Base-by-base conservation (phyloP, 805 yeast genomes). In the Candida vartiovaarae region DNA sequence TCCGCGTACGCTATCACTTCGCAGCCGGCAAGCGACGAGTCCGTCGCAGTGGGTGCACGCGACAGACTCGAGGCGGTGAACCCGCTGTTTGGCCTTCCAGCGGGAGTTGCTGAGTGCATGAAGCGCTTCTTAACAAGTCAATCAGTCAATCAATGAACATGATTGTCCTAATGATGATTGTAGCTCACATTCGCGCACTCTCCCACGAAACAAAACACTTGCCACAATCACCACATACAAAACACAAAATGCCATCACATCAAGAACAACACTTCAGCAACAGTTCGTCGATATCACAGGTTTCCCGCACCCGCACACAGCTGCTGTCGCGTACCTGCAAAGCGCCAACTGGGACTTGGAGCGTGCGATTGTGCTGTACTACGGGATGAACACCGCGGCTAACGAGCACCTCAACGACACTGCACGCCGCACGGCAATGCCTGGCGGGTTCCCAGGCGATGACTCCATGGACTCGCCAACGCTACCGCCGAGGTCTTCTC, bases 61-160 rank as follows among this genome's bases (percentile, higher is more conserved):
- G 57, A 56, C 38, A 32, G 35, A 11, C 15, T 73, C 2, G 38
- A 32, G 4, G 58, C 70, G 0, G 50, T 80, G 11, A 77, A 81
- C 46, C 84, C 87, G 1, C 62, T 81, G 0, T 80, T 78, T 53
- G 83, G 82, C 0, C 51, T 81, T 10, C 84, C 86, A 7, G 40
- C 50, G 41, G 75, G 64, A 2, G 51, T 51, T 34, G 71, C 75
- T 2, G 65, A 66, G 41, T 51, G 42, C 36, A 46, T 49, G 52
- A 49, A 40, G 34, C 28, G 31, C n/a, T 45, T 26, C 41, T 48
- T 44, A 6, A 4, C 15, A 15, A 15, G 20, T 15, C 20, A 15
- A 10, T 33, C 35, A 11, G 7, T 9, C 27, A 9, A 28, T 27
- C 36, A 4, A 49, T 49, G 53, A 50, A 49, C 20, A 15, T 15